Evolutionary conservation across 768 basidiomycete genomes (phyloP), one percentile per base, ranked within the genome.

Genomic region (Dioszegia crocea): DNA sequence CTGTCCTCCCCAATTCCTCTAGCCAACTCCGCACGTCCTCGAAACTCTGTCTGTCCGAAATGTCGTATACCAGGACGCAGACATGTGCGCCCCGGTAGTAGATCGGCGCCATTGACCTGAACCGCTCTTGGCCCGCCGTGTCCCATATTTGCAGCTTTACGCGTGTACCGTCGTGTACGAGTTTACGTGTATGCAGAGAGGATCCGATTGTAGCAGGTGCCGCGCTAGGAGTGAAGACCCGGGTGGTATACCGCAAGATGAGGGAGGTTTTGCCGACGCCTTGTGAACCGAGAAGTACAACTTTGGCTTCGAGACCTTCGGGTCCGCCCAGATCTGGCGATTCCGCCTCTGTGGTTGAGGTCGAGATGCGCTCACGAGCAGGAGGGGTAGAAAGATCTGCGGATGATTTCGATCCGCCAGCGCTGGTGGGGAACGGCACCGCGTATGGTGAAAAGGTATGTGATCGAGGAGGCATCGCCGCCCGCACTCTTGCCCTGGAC

Each of bases 111-210:
- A 75, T 69, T 2, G 67, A 69, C n/a, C 71, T 44, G 56, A 73
- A 76, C 11, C 72, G 46, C 45, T 76, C 75, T 54, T 74, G 73
- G n/a, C 75, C 75, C 8, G 75, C 75, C 11, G 75, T 74, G 48
- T 76, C 75, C 75, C 75, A 76, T 10, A 76, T 73, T 49, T 74
- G 73, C 12, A 74, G 56, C 30, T 70, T 67, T 0, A 76, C 63
- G 30, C 65, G 45, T 4, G 64, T 60, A 21, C 74, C 74, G n/a
- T 58, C 54, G 30, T 74, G 70, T 6, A 70, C 62, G n/a, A 70
- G 60, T 49, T 76, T 76, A 23, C 74, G 49, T 0, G 74, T 72
- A 45, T 67, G 65, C 3, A 76, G 58, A 4, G 66, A 67, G 1
- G 72, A 67, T 2, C 68, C 70, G 38, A 76, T 67, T 2, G 72